Evolutionary conservation across 2,329 filamentous ascomycete genomes (phyloP).

Genomic region (Penicillium hesseltinei): DNA sequence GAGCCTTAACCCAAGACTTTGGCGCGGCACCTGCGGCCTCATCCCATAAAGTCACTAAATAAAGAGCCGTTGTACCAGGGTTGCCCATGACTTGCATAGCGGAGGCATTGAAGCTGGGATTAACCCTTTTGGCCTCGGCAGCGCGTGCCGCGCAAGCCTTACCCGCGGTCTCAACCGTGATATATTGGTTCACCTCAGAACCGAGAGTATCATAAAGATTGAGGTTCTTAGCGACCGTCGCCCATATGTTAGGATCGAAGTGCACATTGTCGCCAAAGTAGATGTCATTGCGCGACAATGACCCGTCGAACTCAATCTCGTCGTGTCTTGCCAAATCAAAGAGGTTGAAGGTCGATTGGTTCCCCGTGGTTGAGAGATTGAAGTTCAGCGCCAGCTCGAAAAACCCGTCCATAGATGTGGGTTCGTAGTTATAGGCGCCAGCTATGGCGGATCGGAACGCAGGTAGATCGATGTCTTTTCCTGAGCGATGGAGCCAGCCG

Average conservation of each 20-base stretch:
- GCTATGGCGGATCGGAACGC: neutral
- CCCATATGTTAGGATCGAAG: neutral
- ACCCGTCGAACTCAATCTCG: neutral
- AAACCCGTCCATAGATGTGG: neutral
- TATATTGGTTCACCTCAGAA: neutral
- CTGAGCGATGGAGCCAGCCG: neutral
- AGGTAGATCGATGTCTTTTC: neutral
- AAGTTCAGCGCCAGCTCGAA: neutral
- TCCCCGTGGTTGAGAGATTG: constrained; percentile 1
- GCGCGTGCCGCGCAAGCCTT: neutral
- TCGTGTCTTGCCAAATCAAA: constrained; percentile 2
- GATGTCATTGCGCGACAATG: neutral
- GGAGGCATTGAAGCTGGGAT: neutral
- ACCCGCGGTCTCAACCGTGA: neutral
- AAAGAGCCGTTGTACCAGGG: neutral
- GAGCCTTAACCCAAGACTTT: neutral
- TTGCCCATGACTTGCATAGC: neutral
- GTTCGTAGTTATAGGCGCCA: neutral
- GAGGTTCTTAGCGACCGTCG: neutral
- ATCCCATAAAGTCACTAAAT: neutral
- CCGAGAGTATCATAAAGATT: neutral
- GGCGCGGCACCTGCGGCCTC: neutral
- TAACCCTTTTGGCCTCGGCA: neutral
- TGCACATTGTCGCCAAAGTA: constrained; percentile 4
- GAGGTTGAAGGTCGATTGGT: neutral